phyloP scores from a whole-genome alignment of 2,329 filamentous ascomycete genomes.

The Cadophora gregata region DNA sequence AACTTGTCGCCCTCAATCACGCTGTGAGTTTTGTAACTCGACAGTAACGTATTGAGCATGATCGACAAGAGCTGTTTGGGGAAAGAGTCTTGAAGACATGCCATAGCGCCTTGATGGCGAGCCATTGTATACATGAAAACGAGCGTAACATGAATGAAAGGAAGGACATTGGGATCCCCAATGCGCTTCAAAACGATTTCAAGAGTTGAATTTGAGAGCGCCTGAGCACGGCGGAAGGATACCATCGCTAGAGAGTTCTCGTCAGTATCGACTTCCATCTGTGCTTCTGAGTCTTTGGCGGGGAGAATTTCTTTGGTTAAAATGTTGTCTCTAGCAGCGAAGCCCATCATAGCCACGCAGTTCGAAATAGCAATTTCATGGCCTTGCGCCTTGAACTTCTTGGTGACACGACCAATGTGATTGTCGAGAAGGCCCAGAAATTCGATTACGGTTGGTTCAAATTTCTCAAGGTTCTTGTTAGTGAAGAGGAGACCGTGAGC shows the following conservation, averaged over 20 bases:
- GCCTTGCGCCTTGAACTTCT: constrained; percentile 51
- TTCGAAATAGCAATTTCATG: constrained; percentile 62
- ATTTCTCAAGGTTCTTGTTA: constrained; percentile 52
- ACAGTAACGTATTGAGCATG: constrained; percentile 39
- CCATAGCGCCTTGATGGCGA: constrained; percentile 31
- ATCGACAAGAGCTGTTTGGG: constrained; percentile 36
- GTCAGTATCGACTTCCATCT: constrained; percentile 28
- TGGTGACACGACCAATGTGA: constrained; percentile 60
- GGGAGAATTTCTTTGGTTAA: neutral
- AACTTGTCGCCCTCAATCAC: constrained; percentile 34
- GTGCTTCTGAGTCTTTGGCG: constrained; percentile 25
- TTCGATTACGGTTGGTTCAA: constrained; percentile 51
- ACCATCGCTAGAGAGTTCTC: constrained; percentile 18
- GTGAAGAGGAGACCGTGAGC: constrained; percentile 70
- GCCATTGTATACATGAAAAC: constrained; percentile 39
- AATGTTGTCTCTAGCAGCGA: constrained; percentile 38
- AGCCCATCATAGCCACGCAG: constrained; percentile 41
- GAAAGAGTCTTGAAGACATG: constrained; percentile 32
- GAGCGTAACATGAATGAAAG: constrained; percentile 41
- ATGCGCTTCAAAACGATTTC: constrained; percentile 37
- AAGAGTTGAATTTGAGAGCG: constrained; percentile 32
- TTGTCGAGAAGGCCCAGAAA: constrained; percentile 61
- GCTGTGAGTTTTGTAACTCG: constrained; percentile 12
- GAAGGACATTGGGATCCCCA: constrained; percentile 40
- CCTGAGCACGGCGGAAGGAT: constrained; percentile 35